Base-by-base conservation (phyloP, 2,329 filamentous ascomycete genomes). In the Aspergillus ochraceoroseus region DNA sequence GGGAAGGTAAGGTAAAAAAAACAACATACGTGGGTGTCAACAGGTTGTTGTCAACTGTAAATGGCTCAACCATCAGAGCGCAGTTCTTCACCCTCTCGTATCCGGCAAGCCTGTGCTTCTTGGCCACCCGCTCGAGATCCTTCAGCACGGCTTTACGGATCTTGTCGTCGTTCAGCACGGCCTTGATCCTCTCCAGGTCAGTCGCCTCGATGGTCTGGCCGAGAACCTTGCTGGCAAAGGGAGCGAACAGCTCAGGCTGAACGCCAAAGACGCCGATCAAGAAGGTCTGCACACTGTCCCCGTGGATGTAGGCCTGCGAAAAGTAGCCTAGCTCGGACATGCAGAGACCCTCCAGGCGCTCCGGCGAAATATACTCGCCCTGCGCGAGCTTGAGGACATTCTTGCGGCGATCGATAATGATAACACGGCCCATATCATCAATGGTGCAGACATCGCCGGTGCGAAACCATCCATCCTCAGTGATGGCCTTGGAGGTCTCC, bases 331-430 rank as follows among this genome's bases (percentile, higher is more conserved):
- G 82, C 68, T 84, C 88, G 48, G 85, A 87, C 48, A 94, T 74
- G 65, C 89, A 94, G 23, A 95, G 84, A 63, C 95, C 95, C 73
- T 98, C 92, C 59, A 98, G 87, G 42, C 89, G 86, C 70, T 98
- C 92, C 9, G 92, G 92, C 1, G 89, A 95, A 57, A 98, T 87
- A 69, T 98, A 98, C 70, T 98, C 92, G 64, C 92, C 92, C 67
- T 98, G 92, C 0, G 90, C 83, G 41, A 98, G 79, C 76, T 98
- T 98, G 61, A 98, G 80, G n/a, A 98, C 87, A 68, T 96, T 96
- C 83, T 98, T 98, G 70, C 88, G 83, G 56, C 92, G 88, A 67
- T 98, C 92, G 56, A 98, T 83, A 66, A 98, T 94, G 66, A 79
- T 82, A 73, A 96, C 83, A 46, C 89, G 86, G 47, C 92, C 92